Percentiles rank a stretch among this genome's conserved stretches.
phyloP scores from a whole-genome alignment of 2,329 filamentous ascomycete genomes.

The Exophiala oligosperma region DNA sequence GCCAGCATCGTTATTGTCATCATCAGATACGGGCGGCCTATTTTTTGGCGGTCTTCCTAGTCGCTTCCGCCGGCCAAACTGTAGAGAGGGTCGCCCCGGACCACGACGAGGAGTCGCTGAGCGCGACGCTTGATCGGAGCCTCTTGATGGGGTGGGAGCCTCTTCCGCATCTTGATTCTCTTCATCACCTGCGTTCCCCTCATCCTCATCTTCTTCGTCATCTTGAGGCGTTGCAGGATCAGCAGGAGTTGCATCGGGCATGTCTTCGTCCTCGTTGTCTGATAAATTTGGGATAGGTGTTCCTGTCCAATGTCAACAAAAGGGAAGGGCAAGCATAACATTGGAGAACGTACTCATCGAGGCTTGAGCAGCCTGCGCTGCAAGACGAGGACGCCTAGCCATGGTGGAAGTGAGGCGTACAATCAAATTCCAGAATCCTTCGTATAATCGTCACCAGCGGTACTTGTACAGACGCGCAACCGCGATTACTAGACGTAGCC shows the following conservation, averaged over 20 bases:
- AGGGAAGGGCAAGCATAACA: neutral
- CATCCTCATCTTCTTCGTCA: constrained; percentile 36
- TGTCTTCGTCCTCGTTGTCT: constrained; percentile 49
- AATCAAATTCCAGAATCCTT: neutral
- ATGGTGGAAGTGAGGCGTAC: constrained; percentile 30
- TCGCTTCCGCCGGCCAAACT: constrained; percentile 34
- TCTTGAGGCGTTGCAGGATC: constrained; percentile 35
- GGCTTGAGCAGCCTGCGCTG: constrained; percentile 48
- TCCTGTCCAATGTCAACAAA: constrained; percentile 33
- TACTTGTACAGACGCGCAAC: neutral
- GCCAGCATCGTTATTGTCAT: constrained; percentile 46
- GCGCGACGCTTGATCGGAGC: constrained; percentile 46
- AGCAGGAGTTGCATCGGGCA: constrained; percentile 39
- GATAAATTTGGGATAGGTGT: constrained; percentile 41
- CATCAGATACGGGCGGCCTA: constrained; percentile 71
- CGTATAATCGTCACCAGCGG: neutral
- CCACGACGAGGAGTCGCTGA: constrained; percentile 54
- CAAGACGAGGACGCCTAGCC: constrained; percentile 47
- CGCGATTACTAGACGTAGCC: neutral
- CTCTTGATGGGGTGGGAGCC: constrained; percentile 38
- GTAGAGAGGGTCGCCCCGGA: constrained; percentile 49
- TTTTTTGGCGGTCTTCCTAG: constrained; percentile 87
- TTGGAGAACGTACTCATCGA: constrained; percentile 41
- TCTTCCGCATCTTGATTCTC: constrained; percentile 48
- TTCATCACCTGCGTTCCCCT: constrained; percentile 29